These are phyloP conservation scores for Lenzites betulinus DNA, from an alignment of 768 basidiomycete genomes.

Conservation along the genomic window DNA sequence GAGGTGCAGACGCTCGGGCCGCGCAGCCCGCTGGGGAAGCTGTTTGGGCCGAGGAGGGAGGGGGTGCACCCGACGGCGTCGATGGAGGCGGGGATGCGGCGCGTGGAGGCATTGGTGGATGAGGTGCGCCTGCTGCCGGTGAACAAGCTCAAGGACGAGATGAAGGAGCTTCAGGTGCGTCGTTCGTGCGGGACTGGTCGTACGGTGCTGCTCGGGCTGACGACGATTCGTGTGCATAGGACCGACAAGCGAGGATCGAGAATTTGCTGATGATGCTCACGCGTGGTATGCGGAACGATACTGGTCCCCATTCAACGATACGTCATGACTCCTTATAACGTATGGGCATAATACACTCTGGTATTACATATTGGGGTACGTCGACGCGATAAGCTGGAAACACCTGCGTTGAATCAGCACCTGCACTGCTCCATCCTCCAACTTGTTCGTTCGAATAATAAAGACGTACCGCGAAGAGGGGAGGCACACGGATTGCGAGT, in stretches of 20 bases:
- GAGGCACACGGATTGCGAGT: no score
- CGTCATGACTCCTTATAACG: slow-evolving; percentile 28
- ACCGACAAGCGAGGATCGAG: slow-evolving; percentile 80
- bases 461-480: no score
- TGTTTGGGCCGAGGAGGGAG: slow-evolving; percentile 40
- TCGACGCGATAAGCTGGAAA: no score
- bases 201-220: neutral
- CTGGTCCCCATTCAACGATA: slow-evolving; percentile 19
- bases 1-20: slow-evolving; percentile 31
- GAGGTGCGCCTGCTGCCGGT: slow-evolving; percentile 66
- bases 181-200: neutral
- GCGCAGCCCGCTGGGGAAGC: slow-evolving; percentile 51
- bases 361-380: no score
- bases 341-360: neutral
- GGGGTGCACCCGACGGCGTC: slow-evolving; percentile 23
- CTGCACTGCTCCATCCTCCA: no score
- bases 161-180: slow-evolving; percentile 78
- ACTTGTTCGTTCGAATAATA: no score
- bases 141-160: slow-evolving; percentile 69
- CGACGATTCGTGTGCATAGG: slow-evolving; percentile 17
- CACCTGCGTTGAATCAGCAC: no score
- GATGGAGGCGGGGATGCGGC: slow-evolving; percentile 49
- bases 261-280: slow-evolving; percentile 69
- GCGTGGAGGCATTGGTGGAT: slow-evolving; percentile 64
- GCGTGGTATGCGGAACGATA: slow-evolving; percentile 56